Evolutionary conservation across 2,329 filamentous ascomycete species (phyloP).

Genomic region (Thyridium curvatum): DNA sequence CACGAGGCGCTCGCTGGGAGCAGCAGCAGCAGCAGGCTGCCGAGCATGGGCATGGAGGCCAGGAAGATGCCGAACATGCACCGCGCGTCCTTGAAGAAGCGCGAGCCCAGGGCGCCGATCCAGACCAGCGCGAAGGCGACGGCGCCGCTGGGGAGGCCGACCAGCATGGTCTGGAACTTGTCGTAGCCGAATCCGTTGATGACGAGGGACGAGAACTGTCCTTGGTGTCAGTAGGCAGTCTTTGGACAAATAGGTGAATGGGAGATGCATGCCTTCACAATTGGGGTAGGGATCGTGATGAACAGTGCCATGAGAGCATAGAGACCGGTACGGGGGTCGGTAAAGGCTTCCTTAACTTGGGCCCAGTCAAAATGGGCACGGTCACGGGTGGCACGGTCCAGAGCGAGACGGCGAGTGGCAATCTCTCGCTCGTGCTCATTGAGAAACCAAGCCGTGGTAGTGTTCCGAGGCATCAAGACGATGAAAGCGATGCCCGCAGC

Average conservation of each 20-base stretch:
- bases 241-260: neutral
- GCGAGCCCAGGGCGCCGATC: conserved; percentile 32
- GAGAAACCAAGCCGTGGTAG: conserved; percentile 42
- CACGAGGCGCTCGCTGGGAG: conserved; percentile 32
- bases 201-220: conserved; percentile 39
- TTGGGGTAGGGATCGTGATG: conserved; percentile 37
- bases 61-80: conserved; percentile 30
- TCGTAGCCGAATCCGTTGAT: conserved; percentile 39
- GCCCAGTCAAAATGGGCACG: conserved; percentile 32
- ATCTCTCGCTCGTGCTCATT: conserved; percentile 33
- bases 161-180: conserved; percentile 32
- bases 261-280: conserved; percentile 29
- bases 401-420: conserved; percentile 23
- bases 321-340: conserved; percentile 36
- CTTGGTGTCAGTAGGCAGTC: conserved; percentile 1
- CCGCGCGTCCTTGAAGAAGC: conserved; percentile 30
- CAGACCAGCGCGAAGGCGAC: conserved; percentile 22
- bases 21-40: conserved; percentile 34
- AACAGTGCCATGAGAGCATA: conserved; percentile 38
- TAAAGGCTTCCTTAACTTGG: conserved; percentile 36
- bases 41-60: conserved; percentile 34
- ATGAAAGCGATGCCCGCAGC: conserved; percentile 36
- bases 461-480: conserved; percentile 37
- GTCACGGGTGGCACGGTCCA: conserved; percentile 24
- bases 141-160: conserved; percentile 2